These are phyloP conservation scores for Pseudonectria foliicola DNA, from an alignment of 2,329 filamentous ascomycete species.

Conservation along the genomic window DNA sequence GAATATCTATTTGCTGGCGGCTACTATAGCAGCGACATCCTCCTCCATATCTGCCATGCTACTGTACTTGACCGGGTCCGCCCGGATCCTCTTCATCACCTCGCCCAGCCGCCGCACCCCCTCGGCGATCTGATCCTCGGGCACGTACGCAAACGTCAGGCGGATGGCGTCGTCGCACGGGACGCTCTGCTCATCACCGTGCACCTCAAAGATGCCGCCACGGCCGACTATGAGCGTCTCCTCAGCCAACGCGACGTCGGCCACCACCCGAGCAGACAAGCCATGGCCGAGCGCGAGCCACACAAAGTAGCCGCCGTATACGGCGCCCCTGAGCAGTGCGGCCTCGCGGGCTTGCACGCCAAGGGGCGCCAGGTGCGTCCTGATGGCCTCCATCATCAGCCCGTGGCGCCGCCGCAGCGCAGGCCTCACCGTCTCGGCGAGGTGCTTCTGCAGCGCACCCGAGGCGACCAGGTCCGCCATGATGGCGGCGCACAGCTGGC, in stretches of 20 bases:
- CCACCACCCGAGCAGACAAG: slow-evolving; percentile 47
- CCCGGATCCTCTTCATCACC: slow-evolving; percentile 32
- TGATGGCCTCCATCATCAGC: slow-evolving; percentile 52
- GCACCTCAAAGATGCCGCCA: slow-evolving; percentile 64
- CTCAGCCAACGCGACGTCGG: slow-evolving; percentile 48
- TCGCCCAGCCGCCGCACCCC: slow-evolving; percentile 57
- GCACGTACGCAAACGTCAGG: slow-evolving; percentile 68
- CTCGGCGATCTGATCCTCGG: slow-evolving; percentile 56
- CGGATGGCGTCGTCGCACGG: slow-evolving; percentile 55
- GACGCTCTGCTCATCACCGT: slow-evolving; percentile 44
- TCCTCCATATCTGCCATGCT: slow-evolving; percentile 4
- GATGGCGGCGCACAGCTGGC: slow-evolving; percentile 46
- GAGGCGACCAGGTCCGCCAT: slow-evolving; percentile 40
- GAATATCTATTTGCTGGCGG: slow-evolving; percentile 19
- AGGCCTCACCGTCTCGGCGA: slow-evolving; percentile 36
- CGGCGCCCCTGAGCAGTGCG: slow-evolving; percentile 32
- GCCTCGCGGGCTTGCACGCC: slow-evolving; percentile 42
- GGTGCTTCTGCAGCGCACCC: slow-evolving; percentile 37
- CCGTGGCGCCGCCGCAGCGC: slow-evolving; percentile 38
- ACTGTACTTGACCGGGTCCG: slow-evolving; percentile 22
- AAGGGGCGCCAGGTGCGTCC: slow-evolving; percentile 52
- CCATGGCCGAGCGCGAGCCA: slow-evolving; percentile 61
- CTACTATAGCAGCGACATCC: slow-evolving; percentile 11
- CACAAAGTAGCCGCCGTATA: slow-evolving; percentile 79
- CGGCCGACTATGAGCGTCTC: slow-evolving; percentile 62